Evolutionary conservation across 257 asterid species (phyloP).

Genomic region (Lantana camara): DNA sequence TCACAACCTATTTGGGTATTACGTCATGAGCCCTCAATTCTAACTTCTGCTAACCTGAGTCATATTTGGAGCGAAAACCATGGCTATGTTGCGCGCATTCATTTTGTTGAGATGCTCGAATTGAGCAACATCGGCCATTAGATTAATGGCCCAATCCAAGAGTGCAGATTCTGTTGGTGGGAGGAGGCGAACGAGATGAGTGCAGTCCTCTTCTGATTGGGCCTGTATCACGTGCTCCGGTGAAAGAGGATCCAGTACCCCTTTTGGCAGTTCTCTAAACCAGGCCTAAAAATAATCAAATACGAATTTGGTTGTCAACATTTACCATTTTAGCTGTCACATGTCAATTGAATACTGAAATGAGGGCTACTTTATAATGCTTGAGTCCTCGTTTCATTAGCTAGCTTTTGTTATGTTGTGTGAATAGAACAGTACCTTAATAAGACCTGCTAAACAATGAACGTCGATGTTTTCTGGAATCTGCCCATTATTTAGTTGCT

Average conservation of each 20-base stretch:
- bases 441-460: constrained; percentile 63
- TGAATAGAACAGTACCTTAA: constrained; percentile 41
- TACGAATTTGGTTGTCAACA: too few relatives aligned
- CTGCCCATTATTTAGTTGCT: constrained; percentile 56
- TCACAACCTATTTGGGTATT: too few relatives aligned
- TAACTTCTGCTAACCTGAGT: constrained; percentile 50
- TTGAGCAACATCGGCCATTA: constrained; percentile 87
- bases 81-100: constrained; percentile 73
- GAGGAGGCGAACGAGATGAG: constrained; percentile 56
- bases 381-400: too few relatives aligned
- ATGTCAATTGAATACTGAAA: too few relatives aligned
- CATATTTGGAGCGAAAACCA: constrained; percentile 88
- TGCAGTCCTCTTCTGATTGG: constrained; percentile 66
- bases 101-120: constrained; percentile 64
- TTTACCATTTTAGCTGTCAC: too few relatives aligned
- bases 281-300: constrained; percentile 45
- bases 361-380: too few relatives aligned
- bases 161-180: constrained; percentile 73
- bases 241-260: constrained; percentile 64
- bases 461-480: constrained; percentile 60
- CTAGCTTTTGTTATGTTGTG: not conserved
- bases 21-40: too few relatives aligned
- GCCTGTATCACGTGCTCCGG: constrained; percentile 67
- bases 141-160: constrained; percentile 74
- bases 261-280: constrained; percentile 81